Evolutionary conservation across 768 basidiomycete genomes (phyloP), one percentile per base, ranked within the genome.

Genomic region (Tricholoma hemisulphureum): DNA sequence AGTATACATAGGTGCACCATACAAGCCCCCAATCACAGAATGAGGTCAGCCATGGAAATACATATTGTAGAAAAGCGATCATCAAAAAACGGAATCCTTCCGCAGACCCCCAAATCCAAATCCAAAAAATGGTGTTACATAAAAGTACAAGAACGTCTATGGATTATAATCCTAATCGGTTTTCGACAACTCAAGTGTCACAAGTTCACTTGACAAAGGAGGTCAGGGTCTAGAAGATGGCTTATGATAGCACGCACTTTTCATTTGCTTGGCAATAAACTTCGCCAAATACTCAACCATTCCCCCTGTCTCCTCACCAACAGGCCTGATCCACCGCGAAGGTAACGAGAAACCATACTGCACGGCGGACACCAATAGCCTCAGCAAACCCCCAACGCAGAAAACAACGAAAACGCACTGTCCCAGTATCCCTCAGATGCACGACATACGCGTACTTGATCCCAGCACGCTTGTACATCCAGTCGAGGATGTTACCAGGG

Each of bases 301-400:
- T 23, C 75, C 79, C 16, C 77, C 76, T 4, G 86, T 85, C 72
- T 95, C 93, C 70, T 91, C 88, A 1, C 89, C 91, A 2, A 89
- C 86, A 0, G 91, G 88, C 6, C 87, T 75, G 61, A 95, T 93
- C 82, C 83, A 85, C 50, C 75, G 73, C 0, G 84, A 73, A 0
- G 92, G 92, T 2, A 93, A 74, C 6, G 87, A 72, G 73, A 91
- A 93, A 3, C 91, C 91, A 63, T 89, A 91, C 88, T 89, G 62
- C n/a, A 37, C n/a, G n/a, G n/a, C n/a, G n/a, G n/a, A n/a, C 16
- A 53, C 29, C 5, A 45, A 41, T 31, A 32, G 24, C 13, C 4
- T 14, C 4, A 18, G 21, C 3, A 41, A 23, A n/a, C 32, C 20
- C 3, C 35, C 3, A 16, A n/a, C 39, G 34, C 23, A 11, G 29